A percentile compares a stretch with the other conserved stretches of the same genome.
Evolutionary conservation across 345 rosid genomes (phyloP).

Genomic region (Fremontodendron californicum): DNA sequence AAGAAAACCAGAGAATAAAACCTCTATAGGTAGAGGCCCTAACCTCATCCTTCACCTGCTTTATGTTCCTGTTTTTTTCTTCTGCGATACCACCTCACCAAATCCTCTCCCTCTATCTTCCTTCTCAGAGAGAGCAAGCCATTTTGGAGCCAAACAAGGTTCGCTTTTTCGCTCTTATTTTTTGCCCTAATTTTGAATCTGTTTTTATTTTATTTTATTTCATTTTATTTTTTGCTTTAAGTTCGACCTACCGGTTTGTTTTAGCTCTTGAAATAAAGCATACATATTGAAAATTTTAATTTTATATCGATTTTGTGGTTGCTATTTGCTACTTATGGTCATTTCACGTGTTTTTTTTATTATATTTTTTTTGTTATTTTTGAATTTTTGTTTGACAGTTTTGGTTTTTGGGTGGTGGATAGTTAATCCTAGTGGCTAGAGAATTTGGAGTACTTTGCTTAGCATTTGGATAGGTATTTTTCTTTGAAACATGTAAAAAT

Average conservation of each 20-base stretch:
- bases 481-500: not conserved
- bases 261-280: not conserved
- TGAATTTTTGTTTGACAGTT: not conserved
- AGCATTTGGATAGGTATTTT: not conserved
- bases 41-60: slow-evolving; percentile 3
- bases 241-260: not conserved
- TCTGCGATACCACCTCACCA: not conserved
- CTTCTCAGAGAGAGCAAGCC: not conserved
- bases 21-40: not conserved
- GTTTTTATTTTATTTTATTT: not conserved
- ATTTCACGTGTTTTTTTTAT: not conserved
- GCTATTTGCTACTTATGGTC: not conserved
- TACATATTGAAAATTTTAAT: not conserved
- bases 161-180: not conserved
- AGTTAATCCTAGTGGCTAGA: not conserved
- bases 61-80: not conserved
- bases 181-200: not conserved
- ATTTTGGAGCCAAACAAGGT: slow-evolving; percentile 8
- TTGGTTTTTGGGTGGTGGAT: not conserved
- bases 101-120: not conserved
- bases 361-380: not conserved
- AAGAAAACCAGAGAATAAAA: not conserved
- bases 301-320: not conserved
- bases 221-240: not conserved
- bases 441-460: not conserved